Base-by-base conservation (phyloP, 441 rosid genomes). In the Metrosideros polymorpha region DNA sequence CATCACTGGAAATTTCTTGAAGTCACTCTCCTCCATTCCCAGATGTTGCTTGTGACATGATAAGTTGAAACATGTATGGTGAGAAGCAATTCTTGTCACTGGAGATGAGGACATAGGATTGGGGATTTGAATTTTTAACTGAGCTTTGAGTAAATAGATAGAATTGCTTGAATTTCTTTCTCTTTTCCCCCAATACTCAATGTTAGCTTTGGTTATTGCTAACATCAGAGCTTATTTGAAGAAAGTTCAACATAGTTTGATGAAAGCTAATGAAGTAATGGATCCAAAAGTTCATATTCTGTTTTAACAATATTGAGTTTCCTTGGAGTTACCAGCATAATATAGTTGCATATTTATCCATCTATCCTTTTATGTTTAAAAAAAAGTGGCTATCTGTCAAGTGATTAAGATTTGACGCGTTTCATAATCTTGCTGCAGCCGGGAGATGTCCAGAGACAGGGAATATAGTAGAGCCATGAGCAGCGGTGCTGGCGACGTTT, bases 401-500 rank as follows among this genome's bases (percentile, higher is more conserved):
- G 12, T 54, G 39, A 86, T 42, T 47, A 55, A 25, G 47, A 32
- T 82, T n/a, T 77, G 32, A 55, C 6, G 25, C 9, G 32, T 56
- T 24, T 86, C 63, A 27, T 84, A 55, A 66, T 53, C 39, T 75
- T 85, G 19, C 76, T 87, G 84, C 89, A 88, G 91, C 91, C 95
- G 98, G 94, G 98, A 94, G 87, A 88, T 94, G 85, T 86, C 92
- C 47, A 94, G 96, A 88, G 99, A 96, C 83, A 92, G 98, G 87
- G 98, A 95, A 47, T 91, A 90, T 85, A 90, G 93, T 75, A 94
- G 95, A 92, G 96, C 94, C 91, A 92, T 92, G 91, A 93, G 91
- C 94, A 91, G 95, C 85, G 56, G n/a, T 39, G 91, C 90, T 79
- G 94, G 92, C 29, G 91, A 89, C 84, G 89, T 89, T 87, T 89